Base-by-base conservation (phyloP, 2,329 filamentous ascomycete genomes). In the Raffaelea arxii region DNA sequence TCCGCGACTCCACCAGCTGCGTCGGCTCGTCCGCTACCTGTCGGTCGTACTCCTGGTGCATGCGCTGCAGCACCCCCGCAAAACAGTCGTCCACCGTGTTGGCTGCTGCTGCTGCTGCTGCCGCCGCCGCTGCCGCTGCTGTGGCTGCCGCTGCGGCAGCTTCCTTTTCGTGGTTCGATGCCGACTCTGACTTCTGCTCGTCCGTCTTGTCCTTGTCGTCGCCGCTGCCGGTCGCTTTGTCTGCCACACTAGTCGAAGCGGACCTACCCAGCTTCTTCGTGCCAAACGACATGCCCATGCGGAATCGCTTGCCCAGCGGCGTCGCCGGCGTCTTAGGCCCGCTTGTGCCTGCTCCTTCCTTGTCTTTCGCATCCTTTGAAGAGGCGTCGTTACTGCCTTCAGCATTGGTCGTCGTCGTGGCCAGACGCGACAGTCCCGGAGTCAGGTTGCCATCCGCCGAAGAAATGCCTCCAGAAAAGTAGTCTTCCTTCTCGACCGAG, bases 251-350 rank as follows among this genome's bases (percentile, higher is more conserved):
- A 0, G 77, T 77, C 4, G 82, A 82, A 4, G 75, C 70, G 21
- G 82, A 82, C 16, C 87, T 78, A 12, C 80, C 80, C 14, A 91
- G 72, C 64, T 94, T 95, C 70, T 94, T 96, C 57, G 82, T 84
- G 54, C 83, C 82, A 58, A 91, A 89, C 1, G 82, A 80, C 54
- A 77, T 77, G 64, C 75, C 76, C 78, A 86, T 84, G 41, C 84
- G 80, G 63, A 94, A 90, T 56, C 87, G 87, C 67, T 90, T 92
- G 38, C 84, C 80, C 60, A 94, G 94, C 6, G 87, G 69, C 2
- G 76, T 82, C 46, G 71, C 68, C 4, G 69, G 68, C 2, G 71
- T 67, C 55, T 86, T 85, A n/a, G n/a, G n/a, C n/a, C n/a, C n/a
- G n/a, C n/a, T n/a, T n/a, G n/a, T n/a, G 6, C 41, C 41, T 69